These are phyloP conservation scores for Pezizomycotina sp. DNA, from an alignment of 2,329 filamentous ascomycete genomes.

Conservation along the genomic window DNA sequence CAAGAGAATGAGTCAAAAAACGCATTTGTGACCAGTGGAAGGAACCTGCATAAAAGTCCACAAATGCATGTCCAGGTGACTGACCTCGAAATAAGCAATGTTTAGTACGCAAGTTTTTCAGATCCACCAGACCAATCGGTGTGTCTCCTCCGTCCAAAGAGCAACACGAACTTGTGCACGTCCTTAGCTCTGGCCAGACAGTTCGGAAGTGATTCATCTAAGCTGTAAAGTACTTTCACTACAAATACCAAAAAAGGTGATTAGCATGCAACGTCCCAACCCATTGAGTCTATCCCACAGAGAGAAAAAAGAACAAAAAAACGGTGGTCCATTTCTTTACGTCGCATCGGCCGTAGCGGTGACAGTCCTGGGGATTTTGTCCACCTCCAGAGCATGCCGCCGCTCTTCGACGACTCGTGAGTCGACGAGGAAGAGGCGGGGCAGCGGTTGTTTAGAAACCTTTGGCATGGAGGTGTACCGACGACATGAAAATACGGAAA, in stretches of 20 bases:
- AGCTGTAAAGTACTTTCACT: constrained; percentile 19
- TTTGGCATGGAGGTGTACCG: no score
- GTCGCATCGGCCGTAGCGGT: constrained; percentile 13
- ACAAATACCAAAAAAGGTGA: constrained; percentile 1
- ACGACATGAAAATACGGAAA: no score
- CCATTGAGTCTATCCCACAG: no score
- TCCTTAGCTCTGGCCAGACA: constrained; percentile 18
- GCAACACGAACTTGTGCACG: constrained; percentile 16
- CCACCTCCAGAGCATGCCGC: no score
- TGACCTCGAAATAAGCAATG: constrained; percentile 19
- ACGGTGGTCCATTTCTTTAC: constrained; percentile 1
- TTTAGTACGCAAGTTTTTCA: constrained; percentile 19
- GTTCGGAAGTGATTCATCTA: constrained; percentile 16
- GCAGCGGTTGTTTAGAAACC: no score
- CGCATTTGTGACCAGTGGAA: constrained; percentile 8
- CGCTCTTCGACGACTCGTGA: no score
- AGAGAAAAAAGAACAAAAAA: not conserved
- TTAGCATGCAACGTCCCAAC: not conserved
- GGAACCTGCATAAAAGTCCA: constrained; percentile 1
- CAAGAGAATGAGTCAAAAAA: constrained; percentile 6
- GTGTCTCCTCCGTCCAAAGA: constrained; percentile 16
- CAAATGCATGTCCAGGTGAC: constrained; percentile 3
- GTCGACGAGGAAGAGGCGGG: no score
- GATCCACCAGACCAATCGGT: constrained; percentile 17
- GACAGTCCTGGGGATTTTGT: constrained; percentile 5